Evolutionary conservation across 768 basidiomycete species (phyloP).

Genomic region (Auricularia heimuer): DNA sequence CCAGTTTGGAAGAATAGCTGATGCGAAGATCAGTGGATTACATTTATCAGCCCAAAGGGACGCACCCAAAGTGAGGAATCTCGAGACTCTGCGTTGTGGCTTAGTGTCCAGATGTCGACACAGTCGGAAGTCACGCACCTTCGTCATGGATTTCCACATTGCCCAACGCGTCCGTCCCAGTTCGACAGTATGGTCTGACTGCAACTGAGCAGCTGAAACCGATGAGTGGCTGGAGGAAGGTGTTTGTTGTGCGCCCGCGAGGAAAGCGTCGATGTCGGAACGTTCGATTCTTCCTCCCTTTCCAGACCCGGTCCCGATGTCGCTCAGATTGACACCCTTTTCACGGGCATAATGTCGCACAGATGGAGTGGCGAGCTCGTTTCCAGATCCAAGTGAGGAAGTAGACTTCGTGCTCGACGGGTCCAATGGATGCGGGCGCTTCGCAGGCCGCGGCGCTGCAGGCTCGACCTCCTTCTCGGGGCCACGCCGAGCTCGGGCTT

Average conservation of each 20-base stretch:
- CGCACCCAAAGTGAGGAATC: slow-evolving; percentile 77
- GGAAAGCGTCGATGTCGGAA: slow-evolving; percentile 56
- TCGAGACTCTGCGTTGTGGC: slow-evolving; percentile 51
- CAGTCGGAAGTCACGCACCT: slow-evolving; percentile 33
- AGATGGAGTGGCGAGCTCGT: slow-evolving; percentile 63
- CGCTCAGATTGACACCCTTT: slow-evolving; percentile 48
- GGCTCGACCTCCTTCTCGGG: slow-evolving; percentile 9
- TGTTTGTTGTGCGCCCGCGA: slow-evolving; percentile 22
- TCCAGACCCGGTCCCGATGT: slow-evolving; percentile 58
- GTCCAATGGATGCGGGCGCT: slow-evolving; percentile 7
- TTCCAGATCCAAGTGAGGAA: slow-evolving; percentile 32
- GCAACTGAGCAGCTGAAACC: slow-evolving; percentile 5
- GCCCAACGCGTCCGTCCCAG: slow-evolving; percentile 66
- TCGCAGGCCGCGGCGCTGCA: slow-evolving; percentile 7
- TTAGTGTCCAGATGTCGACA: neutral
- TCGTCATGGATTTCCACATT: slow-evolving; percentile 88
- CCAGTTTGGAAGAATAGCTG: slow-evolving; percentile 66
- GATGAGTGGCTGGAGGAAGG: slow-evolving; percentile 8
- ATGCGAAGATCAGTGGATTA: neutral
- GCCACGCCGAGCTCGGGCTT: slow-evolving; percentile 5
- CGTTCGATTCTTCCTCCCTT: slow-evolving; percentile 68
- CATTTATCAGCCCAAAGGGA: neutral
- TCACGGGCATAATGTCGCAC: slow-evolving; percentile 69
- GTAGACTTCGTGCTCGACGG: slow-evolving; percentile 25
- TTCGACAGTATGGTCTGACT: slow-evolving; percentile 36